Conservation (phyloP, 352 stramenopile genomes). For the Phytophthora sansomeana region DNA sequence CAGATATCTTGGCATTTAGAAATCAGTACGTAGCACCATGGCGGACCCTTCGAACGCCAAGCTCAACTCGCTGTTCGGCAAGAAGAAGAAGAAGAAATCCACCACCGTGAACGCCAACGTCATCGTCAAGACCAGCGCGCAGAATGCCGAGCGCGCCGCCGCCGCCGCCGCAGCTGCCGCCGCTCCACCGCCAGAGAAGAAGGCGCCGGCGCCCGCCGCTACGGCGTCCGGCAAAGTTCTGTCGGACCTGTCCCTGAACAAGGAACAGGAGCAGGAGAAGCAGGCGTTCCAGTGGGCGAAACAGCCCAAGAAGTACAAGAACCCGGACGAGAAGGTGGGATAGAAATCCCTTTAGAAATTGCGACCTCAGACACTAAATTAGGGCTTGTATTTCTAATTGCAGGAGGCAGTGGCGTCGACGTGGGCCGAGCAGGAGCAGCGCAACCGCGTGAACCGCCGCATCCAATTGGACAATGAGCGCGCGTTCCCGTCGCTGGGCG, state of each 20-base stretch:
- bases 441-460: slow-evolving; percentile 60
- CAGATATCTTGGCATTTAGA: slow-evolving; percentile 20
- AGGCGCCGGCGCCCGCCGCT: slow-evolving; percentile 3
- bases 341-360: not conserved
- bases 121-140: slow-evolving; percentile 70
- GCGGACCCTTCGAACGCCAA: slow-evolving; percentile 62
- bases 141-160: slow-evolving; percentile 41
- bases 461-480: slow-evolving; percentile 82
- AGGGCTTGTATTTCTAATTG: not conserved
- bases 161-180: slow-evolving; percentile 31
- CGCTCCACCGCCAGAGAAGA: slow-evolving; percentile 25
- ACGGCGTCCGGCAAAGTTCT: slow-evolving; percentile 57
- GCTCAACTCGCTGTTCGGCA: slow-evolving; percentile 87
- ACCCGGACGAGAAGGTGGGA: slow-evolving; percentile 47
- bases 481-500: slow-evolving; percentile 79
- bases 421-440: slow-evolving; percentile 81
- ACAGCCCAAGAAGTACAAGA: slow-evolving; percentile 89
- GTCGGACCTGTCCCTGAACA: slow-evolving; percentile 70
- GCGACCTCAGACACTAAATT: too few species aligned
- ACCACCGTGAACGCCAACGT: slow-evolving; percentile 83
- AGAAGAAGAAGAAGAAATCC: slow-evolving; percentile 88
- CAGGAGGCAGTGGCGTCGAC: slow-evolving; percentile 64
- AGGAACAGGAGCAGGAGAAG: slow-evolving; percentile 60
- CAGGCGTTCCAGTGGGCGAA: slow-evolving; percentile 80
- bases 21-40: slow-evolving; percentile 21